phyloP scores from a whole-genome alignment of 2,329 filamentous ascomycete genomes.

The Aspergillaceae sp. region DNA sequence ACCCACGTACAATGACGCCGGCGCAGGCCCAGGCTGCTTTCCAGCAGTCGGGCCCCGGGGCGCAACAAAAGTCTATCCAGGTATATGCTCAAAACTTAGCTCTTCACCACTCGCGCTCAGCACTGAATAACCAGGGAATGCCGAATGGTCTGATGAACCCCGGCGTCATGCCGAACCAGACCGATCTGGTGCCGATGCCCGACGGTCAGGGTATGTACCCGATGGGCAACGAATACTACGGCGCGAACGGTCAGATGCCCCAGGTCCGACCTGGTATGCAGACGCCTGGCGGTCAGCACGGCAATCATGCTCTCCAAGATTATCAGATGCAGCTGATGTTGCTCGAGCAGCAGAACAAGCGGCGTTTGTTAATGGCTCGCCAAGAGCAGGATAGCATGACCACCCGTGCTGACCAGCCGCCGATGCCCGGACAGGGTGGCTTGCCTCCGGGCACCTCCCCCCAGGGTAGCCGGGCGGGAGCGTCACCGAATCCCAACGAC shows the following conservation, averaged over 20 bases:
- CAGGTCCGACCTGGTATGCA: conserved; percentile 31
- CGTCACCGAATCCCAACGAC: conserved; percentile 54
- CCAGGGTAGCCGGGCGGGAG: conserved; percentile 47
- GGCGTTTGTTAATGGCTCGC: conserved; percentile 56
- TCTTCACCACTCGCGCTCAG: conserved; percentile 67
- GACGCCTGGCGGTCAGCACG: conserved; percentile 33
- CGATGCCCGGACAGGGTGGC: conserved; percentile 37
- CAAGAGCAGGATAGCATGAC: conserved; percentile 57
- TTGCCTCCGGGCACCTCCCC: conserved; percentile 50
- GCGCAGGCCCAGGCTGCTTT: conserved; percentile 63
- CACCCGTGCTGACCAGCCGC: conserved; percentile 41
- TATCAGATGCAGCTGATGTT: conserved; percentile 65
- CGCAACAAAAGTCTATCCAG: conserved; percentile 76
- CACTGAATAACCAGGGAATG: conserved; percentile 72
- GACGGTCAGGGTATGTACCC: conserved; percentile 45
- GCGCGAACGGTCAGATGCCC: conserved; percentile 47
- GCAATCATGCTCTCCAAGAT: conserved; percentile 58
- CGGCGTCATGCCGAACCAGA: conserved; percentile 62
- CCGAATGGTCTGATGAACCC: conserved; percentile 60
- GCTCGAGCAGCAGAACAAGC: conserved; percentile 61
- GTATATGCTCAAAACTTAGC: conserved; percentile 78
- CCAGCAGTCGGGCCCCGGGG: conserved; percentile 46
- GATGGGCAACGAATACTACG: conserved; percentile 49
- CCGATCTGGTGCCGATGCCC: conserved; percentile 72
- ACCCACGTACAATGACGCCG: conserved; percentile 62